phyloP scores from a whole-genome alignment of 1,284 basidiomycete genomes.

The Papiliotrema terrestris region DNA sequence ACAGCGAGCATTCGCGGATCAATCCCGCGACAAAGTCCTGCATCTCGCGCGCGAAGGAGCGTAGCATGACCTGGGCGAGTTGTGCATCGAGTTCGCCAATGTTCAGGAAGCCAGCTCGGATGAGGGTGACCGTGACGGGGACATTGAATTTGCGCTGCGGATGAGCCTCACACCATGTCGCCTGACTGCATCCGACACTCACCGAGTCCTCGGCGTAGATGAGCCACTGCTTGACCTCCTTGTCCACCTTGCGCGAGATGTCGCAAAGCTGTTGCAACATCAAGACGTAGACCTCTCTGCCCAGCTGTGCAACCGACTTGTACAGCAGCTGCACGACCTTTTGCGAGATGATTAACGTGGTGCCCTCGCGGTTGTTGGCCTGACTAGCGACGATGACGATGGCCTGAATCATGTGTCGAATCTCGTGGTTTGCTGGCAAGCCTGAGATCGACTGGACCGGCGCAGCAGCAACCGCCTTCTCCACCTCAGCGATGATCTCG shows the following conservation, averaged over 20 bases:
- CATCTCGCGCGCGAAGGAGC: constrained; percentile 71
- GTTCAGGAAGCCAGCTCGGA: constrained; percentile 78
- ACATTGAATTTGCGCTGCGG: constrained; percentile 89
- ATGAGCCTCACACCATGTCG: constrained; percentile 3
- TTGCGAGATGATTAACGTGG: constrained; percentile 87
- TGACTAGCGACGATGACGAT: constrained; percentile 75
- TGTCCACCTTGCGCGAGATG: constrained; percentile 84
- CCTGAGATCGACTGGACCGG: constrained; percentile 61
- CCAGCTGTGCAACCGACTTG: constrained; percentile 76
- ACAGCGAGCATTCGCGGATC: constrained; percentile 79
- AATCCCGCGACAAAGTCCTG: constrained; percentile 80
- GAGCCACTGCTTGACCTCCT: constrained; percentile 96
- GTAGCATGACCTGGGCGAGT: constrained; percentile 75
- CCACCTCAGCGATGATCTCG: constrained; percentile 71
- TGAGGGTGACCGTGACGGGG: constrained; percentile 82
- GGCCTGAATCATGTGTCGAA: constrained; percentile 76
- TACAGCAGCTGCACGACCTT: constrained; percentile 60
- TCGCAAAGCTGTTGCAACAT: constrained; percentile 86
- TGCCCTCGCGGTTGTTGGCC: constrained; percentile 74
- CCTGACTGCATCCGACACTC: constrained; percentile 28
- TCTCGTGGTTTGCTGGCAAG: constrained; percentile 77
- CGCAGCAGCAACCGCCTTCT: constrained; percentile 68
- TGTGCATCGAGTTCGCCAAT: constrained; percentile 82
- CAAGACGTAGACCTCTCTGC: constrained; percentile 84
- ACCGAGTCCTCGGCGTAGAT: constrained; percentile 96